Percentiles rank a stretch among this genome's conserved stretches.
These are phyloP conservation scores for Sporobolomyces phaffii DNA, from an alignment of 768 basidiomycete genomes.

Conservation along the genomic window DNA sequence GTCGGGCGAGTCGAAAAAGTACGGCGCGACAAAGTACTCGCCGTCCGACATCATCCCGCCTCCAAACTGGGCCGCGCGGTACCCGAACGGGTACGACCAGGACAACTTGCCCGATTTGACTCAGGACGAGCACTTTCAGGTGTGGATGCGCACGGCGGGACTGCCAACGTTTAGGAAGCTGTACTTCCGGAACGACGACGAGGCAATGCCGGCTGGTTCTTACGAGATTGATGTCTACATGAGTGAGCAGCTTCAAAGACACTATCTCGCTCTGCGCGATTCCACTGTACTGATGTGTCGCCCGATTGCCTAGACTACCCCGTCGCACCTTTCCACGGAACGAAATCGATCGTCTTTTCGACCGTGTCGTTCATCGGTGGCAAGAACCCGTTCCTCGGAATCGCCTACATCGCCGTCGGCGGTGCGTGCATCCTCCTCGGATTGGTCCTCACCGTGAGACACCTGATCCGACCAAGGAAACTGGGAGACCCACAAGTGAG, in stretches of 20 bases:
- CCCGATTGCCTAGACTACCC: conserved; percentile 66
- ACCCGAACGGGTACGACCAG: conserved; percentile 66
- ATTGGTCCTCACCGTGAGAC: conserved; percentile 78
- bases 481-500: conserved; percentile 41
- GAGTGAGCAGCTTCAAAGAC: conserved; percentile 57
- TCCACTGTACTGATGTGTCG: neutral
- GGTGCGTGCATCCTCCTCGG: conserved; percentile 81
- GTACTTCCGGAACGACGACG: conserved; percentile 80
- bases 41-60: conserved; percentile 73
- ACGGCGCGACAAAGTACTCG: conserved; percentile 62
- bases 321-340: conserved; percentile 80
- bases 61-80: conserved; percentile 77
- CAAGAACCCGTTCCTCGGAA: conserved; percentile 95
- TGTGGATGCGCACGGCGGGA: conserved; percentile 99
- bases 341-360: conserved; percentile 92
- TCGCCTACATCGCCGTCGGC: conserved; percentile 90
- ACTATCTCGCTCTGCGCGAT: neutral
- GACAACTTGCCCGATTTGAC: conserved; percentile 61
- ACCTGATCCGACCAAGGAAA: conserved; percentile 86
- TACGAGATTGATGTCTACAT: conserved; percentile 72
- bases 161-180: conserved; percentile 94
- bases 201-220: conserved; percentile 62
- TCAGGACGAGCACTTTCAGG: conserved; percentile 87
- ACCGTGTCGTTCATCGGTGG: conserved; percentile 99
- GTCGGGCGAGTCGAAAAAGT: conserved; percentile 90